Evolutionary conservation across 106 monocot genomes (phyloP).

Genomic region (Acorus calamus): DNA sequence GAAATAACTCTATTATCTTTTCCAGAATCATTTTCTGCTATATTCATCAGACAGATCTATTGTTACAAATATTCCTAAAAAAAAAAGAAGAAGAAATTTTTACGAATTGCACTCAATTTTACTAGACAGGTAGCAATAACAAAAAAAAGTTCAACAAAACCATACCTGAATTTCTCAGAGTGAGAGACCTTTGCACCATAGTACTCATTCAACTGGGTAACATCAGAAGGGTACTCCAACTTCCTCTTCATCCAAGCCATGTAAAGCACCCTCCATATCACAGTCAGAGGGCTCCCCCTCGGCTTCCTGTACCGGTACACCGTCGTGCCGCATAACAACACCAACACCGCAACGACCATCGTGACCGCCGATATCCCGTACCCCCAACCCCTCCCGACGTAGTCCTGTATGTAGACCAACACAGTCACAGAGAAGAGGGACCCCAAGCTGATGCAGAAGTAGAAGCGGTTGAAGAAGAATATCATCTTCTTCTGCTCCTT

Average conservation of each 20-base stretch:
- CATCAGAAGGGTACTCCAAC: slow-evolving; percentile 13
- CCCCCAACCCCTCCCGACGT: slow-evolving; percentile 53
- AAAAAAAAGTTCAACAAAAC: too few species aligned
- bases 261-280: slow-evolving; percentile 29
- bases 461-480: slow-evolving; percentile 67
- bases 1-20: too few species aligned
- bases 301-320: slow-evolving; percentile 33
- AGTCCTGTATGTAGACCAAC: slow-evolving; percentile 54
- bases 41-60: too few species aligned
- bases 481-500: slow-evolving; percentile 42
- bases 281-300: slow-evolving; percentile 45
- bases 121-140: too few species aligned
- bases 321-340: slow-evolving; percentile 34
- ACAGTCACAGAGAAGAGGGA: slow-evolving; percentile 53
- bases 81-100: neutral
- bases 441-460: slow-evolving; percentile 55
- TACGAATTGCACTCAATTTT: neutral
- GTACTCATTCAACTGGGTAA: slow-evolving; percentile 28
- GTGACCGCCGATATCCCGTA: slow-evolving; percentile 44
- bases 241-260: slow-evolving; percentile 42
- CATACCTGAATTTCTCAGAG: slow-evolving; percentile 32
- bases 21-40: too few species aligned
- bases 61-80: too few species aligned
- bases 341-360: slow-evolving; percentile 28
- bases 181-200: slow-evolving; percentile 24